Percentiles rank a stretch among this genome's conserved stretches.
Conservation (phyloP, 495 filamentous ascomycete genomes). For the Acidomyces sp. region DNA sequence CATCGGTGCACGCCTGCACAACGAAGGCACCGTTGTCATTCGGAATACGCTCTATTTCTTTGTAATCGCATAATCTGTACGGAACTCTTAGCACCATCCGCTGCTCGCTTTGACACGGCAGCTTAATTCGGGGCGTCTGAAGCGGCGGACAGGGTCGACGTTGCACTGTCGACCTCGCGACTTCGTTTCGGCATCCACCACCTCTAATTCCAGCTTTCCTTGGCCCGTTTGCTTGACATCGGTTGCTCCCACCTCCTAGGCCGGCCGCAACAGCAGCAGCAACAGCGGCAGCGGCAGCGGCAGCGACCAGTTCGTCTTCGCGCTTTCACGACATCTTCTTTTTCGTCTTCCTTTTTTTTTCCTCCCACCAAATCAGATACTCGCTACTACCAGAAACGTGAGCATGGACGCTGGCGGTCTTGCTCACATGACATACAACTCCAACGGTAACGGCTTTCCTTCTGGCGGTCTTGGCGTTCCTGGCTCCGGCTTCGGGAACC, state of each 20-base stretch:
- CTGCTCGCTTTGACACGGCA: conserved; percentile 18
- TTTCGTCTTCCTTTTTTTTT: conserved; percentile 1
- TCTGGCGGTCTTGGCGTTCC: conserved; percentile 56
- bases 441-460: conserved; percentile 45
- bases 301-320: not conserved
- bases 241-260: not conserved
- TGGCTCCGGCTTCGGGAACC: conserved; percentile 66
- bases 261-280: not conserved
- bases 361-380: not conserved
- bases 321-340: conserved; percentile 11
- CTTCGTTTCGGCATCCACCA: conserved; percentile 5
- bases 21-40: conserved; percentile 6
- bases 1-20: not conserved
- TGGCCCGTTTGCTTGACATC: not conserved
- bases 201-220: conserved; percentile 7
- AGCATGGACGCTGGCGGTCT: conserved; percentile 98
- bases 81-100: conserved; percentile 11
- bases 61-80: conserved; percentile 19
- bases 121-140: conserved; percentile 19
- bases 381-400: conserved; percentile 32
- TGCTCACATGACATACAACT: conserved; percentile 95
- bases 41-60: conserved; percentile 14
- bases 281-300: too few species aligned
- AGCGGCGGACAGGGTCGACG: conserved; percentile 4
- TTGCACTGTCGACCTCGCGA: conserved; percentile 3